A percentile compares a stretch with the other conserved stretches of the same genome.
Evolutionary conservation across 345 rosid genomes (phyloP).

Genomic region (Salix arbutifolia): DNA sequence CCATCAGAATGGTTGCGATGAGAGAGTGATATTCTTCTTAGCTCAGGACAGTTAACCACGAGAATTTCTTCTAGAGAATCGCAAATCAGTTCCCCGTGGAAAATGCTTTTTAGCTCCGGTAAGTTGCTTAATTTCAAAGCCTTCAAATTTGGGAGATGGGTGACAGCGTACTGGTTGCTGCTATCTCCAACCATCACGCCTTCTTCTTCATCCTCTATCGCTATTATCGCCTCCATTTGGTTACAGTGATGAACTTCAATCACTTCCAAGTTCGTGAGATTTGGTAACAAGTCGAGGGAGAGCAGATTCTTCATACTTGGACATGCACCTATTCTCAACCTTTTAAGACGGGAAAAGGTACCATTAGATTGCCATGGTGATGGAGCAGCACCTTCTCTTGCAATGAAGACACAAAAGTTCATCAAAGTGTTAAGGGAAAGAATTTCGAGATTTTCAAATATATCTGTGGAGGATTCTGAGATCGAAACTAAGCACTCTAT

Average conservation of each 20-base stretch:
- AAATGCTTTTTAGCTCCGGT: conserved; percentile 18
- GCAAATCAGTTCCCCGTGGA: neutral
- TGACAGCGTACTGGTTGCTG: neutral
- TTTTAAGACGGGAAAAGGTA: neutral
- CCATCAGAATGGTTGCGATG: conserved; percentile 1
- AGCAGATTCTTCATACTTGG: conserved; percentile 13
- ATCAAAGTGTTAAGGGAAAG: neutral
- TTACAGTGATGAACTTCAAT: neutral
- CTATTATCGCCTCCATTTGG: conserved; percentile 25
- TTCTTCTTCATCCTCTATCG: neutral
- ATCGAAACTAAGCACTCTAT: neutral
- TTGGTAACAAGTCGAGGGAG: neutral
- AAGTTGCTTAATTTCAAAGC: neutral
- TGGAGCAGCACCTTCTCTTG: neutral
- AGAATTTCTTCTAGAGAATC: conserved; percentile 5
- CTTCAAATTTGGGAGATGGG: conserved; percentile 9
- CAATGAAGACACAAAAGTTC: neutral
- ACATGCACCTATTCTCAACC: neutral
- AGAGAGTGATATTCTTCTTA: conserved; percentile 12
- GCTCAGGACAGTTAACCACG: neutral
- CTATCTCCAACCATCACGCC: neutral
- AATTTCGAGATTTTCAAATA: neutral
- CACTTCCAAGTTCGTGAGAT: conserved; percentile 20
- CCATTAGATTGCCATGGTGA: neutral
- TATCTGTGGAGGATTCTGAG: neutral